Evolutionary conservation across 1,284 basidiomycete genomes (phyloP).

Genomic region (Puccinia horiana): DNA sequence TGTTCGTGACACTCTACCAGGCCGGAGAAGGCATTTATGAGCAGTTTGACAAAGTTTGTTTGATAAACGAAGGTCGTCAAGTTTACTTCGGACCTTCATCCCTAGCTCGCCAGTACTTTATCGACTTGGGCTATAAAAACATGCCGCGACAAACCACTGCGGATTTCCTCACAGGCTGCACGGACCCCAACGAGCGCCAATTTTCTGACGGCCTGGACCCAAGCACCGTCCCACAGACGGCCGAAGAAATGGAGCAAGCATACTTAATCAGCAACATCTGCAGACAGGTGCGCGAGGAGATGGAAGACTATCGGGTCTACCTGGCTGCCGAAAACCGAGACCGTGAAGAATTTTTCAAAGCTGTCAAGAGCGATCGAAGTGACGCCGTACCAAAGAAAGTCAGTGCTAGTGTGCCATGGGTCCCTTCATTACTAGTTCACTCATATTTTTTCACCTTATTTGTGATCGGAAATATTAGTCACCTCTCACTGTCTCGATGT

Average conservation of each 20-base stretch:
- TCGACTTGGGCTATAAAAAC: conserved; percentile 68
- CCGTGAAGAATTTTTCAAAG: conserved; percentile 71
- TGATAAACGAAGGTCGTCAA: conserved; percentile 78
- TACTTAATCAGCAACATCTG: conserved; percentile 67
- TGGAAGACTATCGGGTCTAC: conserved; percentile 69
- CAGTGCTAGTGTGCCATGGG: neutral
- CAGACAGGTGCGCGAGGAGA: conserved; percentile 63
- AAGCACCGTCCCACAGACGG: conserved; percentile 53
- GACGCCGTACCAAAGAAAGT: conserved; percentile 68
- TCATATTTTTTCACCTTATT: neutral
- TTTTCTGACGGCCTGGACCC: conserved; percentile 56
- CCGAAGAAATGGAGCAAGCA: conserved; percentile 64
- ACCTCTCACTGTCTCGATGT: conserved; percentile 80
- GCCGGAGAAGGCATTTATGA: conserved; percentile 63
- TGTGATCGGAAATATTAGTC: conserved; percentile 59
- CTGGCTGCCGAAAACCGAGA: conserved; percentile 67
- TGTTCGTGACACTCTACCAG: conserved; percentile 63
- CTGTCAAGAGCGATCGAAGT: conserved; percentile 78
- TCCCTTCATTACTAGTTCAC: neutral
- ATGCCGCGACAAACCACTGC: conserved; percentile 70
- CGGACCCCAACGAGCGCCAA: conserved; percentile 60
- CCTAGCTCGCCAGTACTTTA: conserved; percentile 76
- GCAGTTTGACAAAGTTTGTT: conserved; percentile 67
- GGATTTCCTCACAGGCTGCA: conserved; percentile 61
- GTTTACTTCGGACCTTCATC: conserved; percentile 75